Base-by-base conservation (phyloP, 257 asterid genomes). In the Nemophila menziesii region DNA sequence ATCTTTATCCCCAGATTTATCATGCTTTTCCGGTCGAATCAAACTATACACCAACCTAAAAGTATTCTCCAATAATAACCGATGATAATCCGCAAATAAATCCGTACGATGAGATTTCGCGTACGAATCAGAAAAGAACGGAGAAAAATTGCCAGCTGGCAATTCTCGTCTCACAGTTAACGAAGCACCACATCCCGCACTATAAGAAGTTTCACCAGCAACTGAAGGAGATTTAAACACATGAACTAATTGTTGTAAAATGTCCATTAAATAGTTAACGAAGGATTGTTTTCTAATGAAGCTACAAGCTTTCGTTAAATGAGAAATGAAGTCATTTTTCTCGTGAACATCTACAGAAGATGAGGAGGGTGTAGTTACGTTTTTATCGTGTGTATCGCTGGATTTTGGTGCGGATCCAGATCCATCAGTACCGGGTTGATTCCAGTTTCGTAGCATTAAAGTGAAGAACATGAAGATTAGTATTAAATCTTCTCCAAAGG, bases 11-110 rank as follows among this genome's bases (percentile, higher is more conserved):
- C 79, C 96, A 56, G 73, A 74, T 75, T 90, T 90, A 52, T 90
- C 99, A 34, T 85, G 93, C 79, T 85, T 90, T 65, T 90, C 99
- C 57, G 99, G 99, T 43, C 96, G 93, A 65, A 90, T 69, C 61
- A 90, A 68, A 63, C 99, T 85, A 66, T 90, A 90, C 48, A 90
- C 79, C 63, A 90, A 68, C 52, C 96, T 82, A 60, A 90, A 90
- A 54, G 94, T 81, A 54, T 81, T 85, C 54, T 90, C 99, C 69
- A 90, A 56, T 63, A 90, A 58, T 48, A 85, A 79, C 48, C 82
- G 71, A 41, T 74, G 94, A 65, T 74, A 90, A 78, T 90, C 99
- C 5, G 85, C 86, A 79, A 81, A 90, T 53, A 82, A 46, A 70
- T 90, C 99, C 16, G 86, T 43, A 42, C 96, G 96, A 68, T 85